Base-by-base conservation (phyloP, 768 basidiomycete genomes). In the Lactarius sanguifluus region DNA sequence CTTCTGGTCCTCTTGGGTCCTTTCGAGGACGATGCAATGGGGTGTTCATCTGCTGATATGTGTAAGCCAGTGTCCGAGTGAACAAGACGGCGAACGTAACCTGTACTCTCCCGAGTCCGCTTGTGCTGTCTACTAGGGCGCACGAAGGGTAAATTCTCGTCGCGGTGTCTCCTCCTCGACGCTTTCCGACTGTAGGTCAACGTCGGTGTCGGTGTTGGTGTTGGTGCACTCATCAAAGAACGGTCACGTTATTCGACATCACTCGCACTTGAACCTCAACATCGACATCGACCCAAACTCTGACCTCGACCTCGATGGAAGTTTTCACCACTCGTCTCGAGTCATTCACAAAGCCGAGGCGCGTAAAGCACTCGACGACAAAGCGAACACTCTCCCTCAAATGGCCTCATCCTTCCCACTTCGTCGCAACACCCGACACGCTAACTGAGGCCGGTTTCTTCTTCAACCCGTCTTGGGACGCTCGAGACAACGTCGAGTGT, bases 361-460 rank as follows among this genome's bases (percentile, higher is more conserved):
- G 87, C 69, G 78, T 85, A 64, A 90, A 81, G 67, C 83, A 81
- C n/a, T 77, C 82, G 0, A 69, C 71, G 9, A 71, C 73, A 64
- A 87, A 83, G 73, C 78, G 78, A 0, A 70, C 77, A 1, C 77
- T 78, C 47, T 70, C 85, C n/a, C 64, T 80, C 57, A 90, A 86
- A 77, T 98, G 94, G 92, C 89, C 94, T 0, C 91, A 96, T 70
- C 83, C 90, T 0, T 52, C 76, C 0, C 71, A 78, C 20, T 91
- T 86, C 75, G 77, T 78, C 59, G 89, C 95, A 56, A 94, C 85
- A 59, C 88, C 95, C 1, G 77, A 82, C 61, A 81, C 84, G 4
- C 85, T 98, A 18, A 90, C 96, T 2, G 86, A 90, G 70, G 96
- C 96, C 2, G 96, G 96, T 10, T 98, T 96, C 79, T 96, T 86